Evolutionary conservation across 1,284 basidiomycete species (phyloP), one percentile per base, ranked within the genome.

Genomic region (Apiotrichum sp.): DNA sequence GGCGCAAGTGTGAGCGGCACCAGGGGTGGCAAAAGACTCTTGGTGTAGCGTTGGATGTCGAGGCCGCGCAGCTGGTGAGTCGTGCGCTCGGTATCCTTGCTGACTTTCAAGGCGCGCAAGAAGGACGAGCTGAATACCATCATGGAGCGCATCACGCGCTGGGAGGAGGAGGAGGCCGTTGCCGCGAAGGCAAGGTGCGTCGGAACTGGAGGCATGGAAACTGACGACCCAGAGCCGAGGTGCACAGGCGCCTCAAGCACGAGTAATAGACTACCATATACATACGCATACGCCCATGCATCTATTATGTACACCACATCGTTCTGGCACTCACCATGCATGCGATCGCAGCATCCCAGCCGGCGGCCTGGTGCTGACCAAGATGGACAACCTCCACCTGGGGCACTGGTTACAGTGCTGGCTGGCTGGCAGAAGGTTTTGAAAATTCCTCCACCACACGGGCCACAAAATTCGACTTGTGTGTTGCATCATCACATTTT

Each of bases 1-100:
- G 61, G 0, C 60, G 60, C 46, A 52, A 64, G 50, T 74, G 72
- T 51, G 72, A 74, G 51, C 57, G 71, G 22, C 73, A 73, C 60
- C 62, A 66, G 46, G 70, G 71, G 53, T 70, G 72, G 71, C 72
- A 72, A 53, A 69, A 65, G 61, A 71, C 65, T 0, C 53, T 65
- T 4, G 63, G 56, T 11, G 63, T 62, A 5, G 53, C 55, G 34
- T 52, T 73, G 3, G 69, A 73, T 13, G 46, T 68, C 2, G 71
- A 74, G 55, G 42, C 55, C 11, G 52, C 53, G 1, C 63, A 63
- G 11, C 44, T 70, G 22, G 70, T 70, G 50, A 58, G 69, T 63
- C 2, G 6, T 31, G 3, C 7, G 29, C 2, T 6, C 4, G 2
- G 10, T 22, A 3, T 36, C 31, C 36, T 31, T 33, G 43, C 22